phyloP scores from a whole-genome alignment of 345 rosid species.

The Euphorbia pulcherrima region DNA sequence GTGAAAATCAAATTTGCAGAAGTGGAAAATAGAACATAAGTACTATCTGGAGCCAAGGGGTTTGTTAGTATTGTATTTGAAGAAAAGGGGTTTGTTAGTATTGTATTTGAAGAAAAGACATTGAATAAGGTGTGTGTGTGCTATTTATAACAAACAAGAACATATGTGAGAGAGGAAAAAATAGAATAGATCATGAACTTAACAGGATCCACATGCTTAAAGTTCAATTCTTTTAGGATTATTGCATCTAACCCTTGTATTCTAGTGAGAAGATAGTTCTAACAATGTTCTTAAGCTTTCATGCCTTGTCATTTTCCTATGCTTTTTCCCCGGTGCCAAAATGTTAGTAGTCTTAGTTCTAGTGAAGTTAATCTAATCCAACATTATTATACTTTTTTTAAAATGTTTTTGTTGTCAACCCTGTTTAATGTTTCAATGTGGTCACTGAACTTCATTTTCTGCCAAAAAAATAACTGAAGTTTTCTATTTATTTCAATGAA shows the following conservation, averaged over 20 bases:
- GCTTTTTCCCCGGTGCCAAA: neutral
- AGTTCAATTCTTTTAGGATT: neutral
- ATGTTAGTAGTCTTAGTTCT: neutral
- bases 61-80: constrained; percentile 4
- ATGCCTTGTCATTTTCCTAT: neutral
- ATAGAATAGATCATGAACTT: neutral
- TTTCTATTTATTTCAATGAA: no score
- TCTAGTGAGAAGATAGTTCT: neutral
- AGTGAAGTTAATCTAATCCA: neutral
- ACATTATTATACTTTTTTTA: neutral
- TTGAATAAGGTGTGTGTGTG: neutral
- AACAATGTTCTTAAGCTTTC: neutral
- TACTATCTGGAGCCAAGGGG: neutral
- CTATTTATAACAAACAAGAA: neutral
- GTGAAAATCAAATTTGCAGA: neutral
- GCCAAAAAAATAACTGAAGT: no score
- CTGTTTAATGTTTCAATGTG: no score
- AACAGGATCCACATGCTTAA: neutral
- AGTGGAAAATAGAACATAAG: neutral
- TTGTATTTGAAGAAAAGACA: neutral
- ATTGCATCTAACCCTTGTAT: neutral
- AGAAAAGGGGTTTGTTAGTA: no score
- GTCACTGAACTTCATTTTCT: no score
- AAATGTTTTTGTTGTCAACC: neutral
- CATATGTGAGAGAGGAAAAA: neutral